phyloP scores from a whole-genome alignment of 148 eudicot genomes.

The Rhododendron henanense region DNA sequence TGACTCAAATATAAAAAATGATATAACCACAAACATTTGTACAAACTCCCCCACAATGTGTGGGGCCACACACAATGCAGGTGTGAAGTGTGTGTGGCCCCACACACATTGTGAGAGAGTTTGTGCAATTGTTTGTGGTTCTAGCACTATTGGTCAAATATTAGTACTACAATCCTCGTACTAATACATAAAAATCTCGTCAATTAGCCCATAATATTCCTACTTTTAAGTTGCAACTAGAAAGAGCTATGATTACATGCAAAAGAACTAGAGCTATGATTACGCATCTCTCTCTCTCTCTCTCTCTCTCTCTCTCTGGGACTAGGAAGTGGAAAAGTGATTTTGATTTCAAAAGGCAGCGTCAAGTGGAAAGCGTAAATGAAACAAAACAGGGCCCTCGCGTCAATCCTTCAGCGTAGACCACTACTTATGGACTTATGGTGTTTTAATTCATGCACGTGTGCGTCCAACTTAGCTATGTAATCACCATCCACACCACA shows the following conservation, averaged over 20 bases:
- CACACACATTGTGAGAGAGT: too few relatives aligned
- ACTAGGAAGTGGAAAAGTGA: background rate
- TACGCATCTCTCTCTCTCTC: background rate
- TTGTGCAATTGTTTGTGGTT: too few relatives aligned
- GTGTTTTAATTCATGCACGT: constrained; percentile 5
- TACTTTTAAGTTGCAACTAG: background rate
- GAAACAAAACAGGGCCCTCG: background rate
- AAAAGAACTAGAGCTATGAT: background rate
- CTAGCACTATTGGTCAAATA: too few relatives aligned
- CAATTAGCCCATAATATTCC: background rate
- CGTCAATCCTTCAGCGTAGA: background rate
- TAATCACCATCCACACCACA: background rate
- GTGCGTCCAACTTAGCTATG: background rate
- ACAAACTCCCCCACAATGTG: too few relatives aligned
- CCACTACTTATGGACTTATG: background rate
- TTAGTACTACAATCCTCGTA: background rate
- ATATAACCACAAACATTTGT: too few relatives aligned
- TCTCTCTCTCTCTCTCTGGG: background rate
- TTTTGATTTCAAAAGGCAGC: background rate
- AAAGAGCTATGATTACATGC: background rate
- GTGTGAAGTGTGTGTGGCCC: too few relatives aligned
- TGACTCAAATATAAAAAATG: too few relatives aligned
- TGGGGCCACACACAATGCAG: too few relatives aligned
- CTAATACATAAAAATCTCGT: background rate
- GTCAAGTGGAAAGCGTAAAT: background rate